These are phyloP conservation scores for Terana coerulea DNA, from an alignment of 768 basidiomycete genomes.

Conservation along the genomic window DNA sequence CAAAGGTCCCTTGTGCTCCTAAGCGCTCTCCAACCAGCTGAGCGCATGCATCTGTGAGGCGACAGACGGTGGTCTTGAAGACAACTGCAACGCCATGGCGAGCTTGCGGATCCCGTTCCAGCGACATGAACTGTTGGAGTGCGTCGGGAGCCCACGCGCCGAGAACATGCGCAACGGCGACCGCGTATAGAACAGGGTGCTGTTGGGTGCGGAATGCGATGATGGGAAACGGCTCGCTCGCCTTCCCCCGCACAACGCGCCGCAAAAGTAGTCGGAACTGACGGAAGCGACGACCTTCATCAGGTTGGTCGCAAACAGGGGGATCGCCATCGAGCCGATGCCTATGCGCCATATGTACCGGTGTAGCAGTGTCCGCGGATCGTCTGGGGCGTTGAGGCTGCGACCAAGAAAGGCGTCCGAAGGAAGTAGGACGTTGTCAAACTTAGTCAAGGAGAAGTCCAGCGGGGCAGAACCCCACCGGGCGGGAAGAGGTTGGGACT, in stretches of 20 bases:
- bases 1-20: too few relatives aligned
- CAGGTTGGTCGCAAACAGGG: background rate
- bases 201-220: too few relatives aligned
- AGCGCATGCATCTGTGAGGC: too few relatives aligned
- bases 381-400: background rate
- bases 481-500: slow-evolving; percentile 9
- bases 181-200: too few relatives aligned
- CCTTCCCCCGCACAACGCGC: background rate
- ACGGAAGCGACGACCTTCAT: background rate
- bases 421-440: slow-evolving; percentile 15
- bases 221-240: too few relatives aligned
- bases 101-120: too few relatives aligned
- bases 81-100: too few relatives aligned
- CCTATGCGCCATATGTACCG: slow-evolving; percentile 3
- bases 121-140: too few relatives aligned
- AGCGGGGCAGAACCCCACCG: slow-evolving; percentile 20
- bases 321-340: background rate
- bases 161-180: too few relatives aligned
- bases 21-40: too few relatives aligned
- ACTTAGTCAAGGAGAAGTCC: slow-evolving; percentile 6
- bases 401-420: background rate
- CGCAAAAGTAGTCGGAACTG: slow-evolving; percentile 3
- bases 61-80: too few relatives aligned
- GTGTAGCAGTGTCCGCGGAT: background rate
- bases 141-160: too few relatives aligned